Evolutionary conservation across 2,329 filamentous ascomycete species (phyloP).

Genomic region (Penicillium freii): DNA sequence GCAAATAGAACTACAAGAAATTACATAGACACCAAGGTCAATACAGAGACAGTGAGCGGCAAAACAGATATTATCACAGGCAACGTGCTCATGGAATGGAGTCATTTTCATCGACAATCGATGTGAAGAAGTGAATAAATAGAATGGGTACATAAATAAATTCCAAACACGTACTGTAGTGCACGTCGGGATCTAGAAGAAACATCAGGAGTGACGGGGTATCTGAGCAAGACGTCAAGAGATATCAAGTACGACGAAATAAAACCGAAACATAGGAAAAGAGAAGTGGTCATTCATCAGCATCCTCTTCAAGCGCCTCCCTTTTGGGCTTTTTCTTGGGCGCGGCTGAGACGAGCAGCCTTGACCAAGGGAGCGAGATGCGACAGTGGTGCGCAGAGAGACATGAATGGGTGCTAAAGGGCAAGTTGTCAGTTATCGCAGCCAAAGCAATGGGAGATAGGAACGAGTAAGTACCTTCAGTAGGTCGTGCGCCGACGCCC

Average conservation of each 20-base stretch:
- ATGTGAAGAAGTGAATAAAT: constrained; percentile 15
- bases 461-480: constrained; percentile 63
- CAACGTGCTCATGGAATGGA: background rate
- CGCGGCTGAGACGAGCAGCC: constrained; percentile 78
- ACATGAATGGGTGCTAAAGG: constrained; percentile 74
- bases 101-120: constrained; percentile 17
- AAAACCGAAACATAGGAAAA: constrained; percentile 21
- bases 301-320: constrained; percentile 54
- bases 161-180: constrained; percentile 16
- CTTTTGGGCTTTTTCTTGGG: constrained; percentile 78
- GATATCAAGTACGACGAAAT: constrained; percentile 25
- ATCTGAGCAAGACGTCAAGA: constrained; percentile 34
- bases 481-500: constrained; percentile 90
- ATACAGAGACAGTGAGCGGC: background rate
- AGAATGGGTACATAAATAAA: constrained; percentile 16
- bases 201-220: constrained; percentile 27
- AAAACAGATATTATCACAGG: constrained; percentile 1
- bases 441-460: background rate
- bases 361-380: constrained; percentile 84
- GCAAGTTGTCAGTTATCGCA: constrained; percentile 19
- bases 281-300: constrained; percentile 21
- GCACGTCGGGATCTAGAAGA: constrained; percentile 25
- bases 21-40: constrained; percentile 9
- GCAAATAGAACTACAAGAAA: constrained; percentile 14
- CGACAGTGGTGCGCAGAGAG: constrained; percentile 67